Conservation (phyloP, 768 basidiomycete genomes). For the Rhizopogon vesiculosus region DNA sequence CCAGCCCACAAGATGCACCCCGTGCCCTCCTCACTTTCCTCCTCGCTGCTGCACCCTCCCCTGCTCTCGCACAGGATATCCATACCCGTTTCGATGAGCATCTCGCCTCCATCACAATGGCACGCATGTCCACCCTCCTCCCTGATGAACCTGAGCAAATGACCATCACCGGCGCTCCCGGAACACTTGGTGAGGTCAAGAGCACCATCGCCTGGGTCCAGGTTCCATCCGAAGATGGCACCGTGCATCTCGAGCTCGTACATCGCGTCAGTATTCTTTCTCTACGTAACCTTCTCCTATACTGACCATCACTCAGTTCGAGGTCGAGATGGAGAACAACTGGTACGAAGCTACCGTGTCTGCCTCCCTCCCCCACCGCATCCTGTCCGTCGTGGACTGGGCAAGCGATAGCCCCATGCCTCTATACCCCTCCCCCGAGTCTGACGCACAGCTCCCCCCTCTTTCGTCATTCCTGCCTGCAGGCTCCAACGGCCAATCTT, state of each 20-base stretch:
- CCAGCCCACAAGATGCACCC: slow-evolving; percentile 32
- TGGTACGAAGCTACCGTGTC: slow-evolving; percentile 94
- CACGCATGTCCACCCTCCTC: slow-evolving; percentile 39
- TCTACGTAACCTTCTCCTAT: not conserved
- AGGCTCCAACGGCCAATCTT: slow-evolving; percentile 13
- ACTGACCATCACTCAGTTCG: slow-evolving; percentile 44
- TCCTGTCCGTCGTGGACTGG: slow-evolving; percentile 93
- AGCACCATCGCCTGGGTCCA: slow-evolving; percentile 77
- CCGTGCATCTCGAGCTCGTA: slow-evolving; percentile 63
- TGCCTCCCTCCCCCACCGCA: slow-evolving; percentile 64
- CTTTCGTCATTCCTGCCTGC: slow-evolving; percentile 21
- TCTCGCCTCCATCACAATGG: slow-evolving; percentile 43
- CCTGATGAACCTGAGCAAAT: slow-evolving; percentile 22
- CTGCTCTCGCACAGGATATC: slow-evolving; percentile 40
- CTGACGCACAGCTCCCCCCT: slow-evolving; percentile 16
- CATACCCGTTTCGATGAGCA: slow-evolving; percentile 42
- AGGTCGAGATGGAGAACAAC: slow-evolving; percentile 91
- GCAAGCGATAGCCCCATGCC: slow-evolving; percentile 69
- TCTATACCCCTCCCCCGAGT: slow-evolving; percentile 29
- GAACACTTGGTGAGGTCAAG: slow-evolving; percentile 77
- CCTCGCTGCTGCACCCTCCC: slow-evolving; percentile 59
- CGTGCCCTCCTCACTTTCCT: slow-evolving; percentile 76
- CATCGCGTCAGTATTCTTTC: slow-evolving; percentile 30
- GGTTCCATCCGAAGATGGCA: slow-evolving; percentile 61
- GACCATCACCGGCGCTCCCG: slow-evolving; percentile 63